phyloP scores from a whole-genome alignment of 768 basidiomycete genomes.

The Tylopilus sp. region DNA sequence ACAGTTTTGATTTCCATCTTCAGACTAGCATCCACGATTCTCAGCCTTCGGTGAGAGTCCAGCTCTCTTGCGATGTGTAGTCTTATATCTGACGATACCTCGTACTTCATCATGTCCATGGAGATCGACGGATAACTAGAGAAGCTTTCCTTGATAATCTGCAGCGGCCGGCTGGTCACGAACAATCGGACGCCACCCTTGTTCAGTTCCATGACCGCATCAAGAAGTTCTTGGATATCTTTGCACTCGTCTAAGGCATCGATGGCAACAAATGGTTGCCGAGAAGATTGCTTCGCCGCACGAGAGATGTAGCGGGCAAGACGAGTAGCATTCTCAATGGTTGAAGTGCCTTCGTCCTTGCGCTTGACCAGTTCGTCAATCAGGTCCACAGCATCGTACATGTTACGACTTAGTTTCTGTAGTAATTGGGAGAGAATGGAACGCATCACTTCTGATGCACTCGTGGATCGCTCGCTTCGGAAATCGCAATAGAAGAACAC shows the following conservation, averaged over 20 bases:
- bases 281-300: background rate
- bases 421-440: conserved; percentile 3
- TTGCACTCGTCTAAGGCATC: conserved; percentile 20
- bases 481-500: background rate
- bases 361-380: background rate
- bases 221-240: conserved; percentile 2
- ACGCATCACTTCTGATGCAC: background rate
- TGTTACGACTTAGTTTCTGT: background rate
- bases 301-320: conserved; percentile 2
- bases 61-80: conserved; percentile 5
- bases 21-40: background rate
- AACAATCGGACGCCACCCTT: background rate
- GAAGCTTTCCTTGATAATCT: conserved; percentile 6
- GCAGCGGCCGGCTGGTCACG: conserved; percentile 9
- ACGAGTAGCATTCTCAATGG: background rate
- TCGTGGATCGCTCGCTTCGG: background rate
- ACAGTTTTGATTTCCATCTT: conserved; percentile 2
- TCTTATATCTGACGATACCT: conserved; percentile 3
- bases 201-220: background rate
- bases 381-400: background rate
- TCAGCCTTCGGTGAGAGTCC: conserved; percentile 6
- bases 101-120: conserved; percentile 2
- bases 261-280: conserved; percentile 3
- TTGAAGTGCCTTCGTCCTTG: background rate
- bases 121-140: background rate